phyloP scores from a whole-genome alignment of 306 rosid genomes.

The Hippophae tibetana region DNA sequence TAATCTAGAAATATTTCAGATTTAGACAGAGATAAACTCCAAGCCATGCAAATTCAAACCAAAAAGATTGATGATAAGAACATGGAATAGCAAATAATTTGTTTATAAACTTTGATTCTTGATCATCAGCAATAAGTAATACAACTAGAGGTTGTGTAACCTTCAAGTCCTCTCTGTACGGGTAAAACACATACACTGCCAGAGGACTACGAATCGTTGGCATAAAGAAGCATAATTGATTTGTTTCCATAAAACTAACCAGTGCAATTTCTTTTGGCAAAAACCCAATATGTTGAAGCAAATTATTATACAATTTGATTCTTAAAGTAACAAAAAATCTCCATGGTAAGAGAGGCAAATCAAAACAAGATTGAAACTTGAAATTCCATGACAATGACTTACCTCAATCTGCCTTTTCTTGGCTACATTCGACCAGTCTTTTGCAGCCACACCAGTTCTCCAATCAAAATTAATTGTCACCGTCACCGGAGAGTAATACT shows the following conservation, averaged over 20 bases:
- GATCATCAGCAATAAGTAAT: too few species aligned
- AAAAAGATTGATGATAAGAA: too few species aligned
- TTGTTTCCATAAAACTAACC: neutral
- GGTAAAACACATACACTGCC: neutral
- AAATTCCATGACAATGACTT: constrained; percentile 19
- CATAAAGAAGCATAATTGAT: neutral
- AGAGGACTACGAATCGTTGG: too few species aligned
- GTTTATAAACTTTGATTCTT: too few species aligned
- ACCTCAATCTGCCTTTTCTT: constrained; percentile 88
- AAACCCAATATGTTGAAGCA: neutral
- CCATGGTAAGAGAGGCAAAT: neutral
- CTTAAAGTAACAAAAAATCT: neutral
- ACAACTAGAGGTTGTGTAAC: too few species aligned
- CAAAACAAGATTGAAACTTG: constrained; percentile 2
- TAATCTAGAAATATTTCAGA: too few species aligned
- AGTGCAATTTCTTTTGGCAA: neutral
- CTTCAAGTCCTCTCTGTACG: neutral
- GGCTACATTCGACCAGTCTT: constrained; percentile 91
- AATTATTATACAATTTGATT: neutral
- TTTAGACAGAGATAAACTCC: too few species aligned
- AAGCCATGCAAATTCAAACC: too few species aligned
- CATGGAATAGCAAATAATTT: too few species aligned
- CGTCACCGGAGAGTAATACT: constrained; percentile 20
- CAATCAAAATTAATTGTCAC: constrained; percentile 71
- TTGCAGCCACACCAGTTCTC: constrained; percentile 80